Evolutionary conservation across 2,329 filamentous ascomycete genomes (phyloP).

Genomic region (Westerdykella ornata): DNA sequence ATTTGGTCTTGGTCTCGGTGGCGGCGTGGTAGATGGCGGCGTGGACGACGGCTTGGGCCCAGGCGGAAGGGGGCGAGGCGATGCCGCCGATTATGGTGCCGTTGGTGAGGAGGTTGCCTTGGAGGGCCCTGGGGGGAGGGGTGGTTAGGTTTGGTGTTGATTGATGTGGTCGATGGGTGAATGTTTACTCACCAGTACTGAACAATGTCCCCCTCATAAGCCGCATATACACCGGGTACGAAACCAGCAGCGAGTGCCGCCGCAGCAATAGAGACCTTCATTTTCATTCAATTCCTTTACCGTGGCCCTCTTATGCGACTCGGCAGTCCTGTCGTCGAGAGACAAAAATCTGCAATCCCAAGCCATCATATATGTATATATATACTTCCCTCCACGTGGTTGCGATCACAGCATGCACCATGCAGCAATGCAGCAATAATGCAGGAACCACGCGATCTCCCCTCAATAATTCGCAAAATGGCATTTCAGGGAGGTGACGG

Average conservation of each 20-base stretch:
- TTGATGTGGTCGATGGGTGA: neutral
- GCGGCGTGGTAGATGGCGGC: slow-evolving; percentile 21
- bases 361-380: neutral
- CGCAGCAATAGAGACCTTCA: neutral
- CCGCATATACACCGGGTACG: slow-evolving; percentile 3
- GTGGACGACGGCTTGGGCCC: slow-evolving; percentile 22
- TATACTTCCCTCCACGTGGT: neutral
- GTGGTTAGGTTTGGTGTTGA: neutral
- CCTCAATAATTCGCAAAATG: neutral
- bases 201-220: slow-evolving; percentile 15
- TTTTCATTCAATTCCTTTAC: neutral
- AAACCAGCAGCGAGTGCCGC: slow-evolving; percentile 2
- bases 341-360: neutral
- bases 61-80: slow-evolving; percentile 22
- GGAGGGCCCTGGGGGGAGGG: slow-evolving; percentile 12
- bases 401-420: no score
- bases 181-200: slow-evolving; percentile 13
- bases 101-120: slow-evolving; percentile 16
- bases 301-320: neutral
- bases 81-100: slow-evolving; percentile 20
- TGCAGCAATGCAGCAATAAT: neutral
- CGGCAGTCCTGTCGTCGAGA: neutral
- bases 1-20: slow-evolving; percentile 11
- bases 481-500: neutral
- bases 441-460: neutral